phyloP scores from a whole-genome alignment of 768 basidiomycete species.

The Holtermanniella nyarrowii region DNA sequence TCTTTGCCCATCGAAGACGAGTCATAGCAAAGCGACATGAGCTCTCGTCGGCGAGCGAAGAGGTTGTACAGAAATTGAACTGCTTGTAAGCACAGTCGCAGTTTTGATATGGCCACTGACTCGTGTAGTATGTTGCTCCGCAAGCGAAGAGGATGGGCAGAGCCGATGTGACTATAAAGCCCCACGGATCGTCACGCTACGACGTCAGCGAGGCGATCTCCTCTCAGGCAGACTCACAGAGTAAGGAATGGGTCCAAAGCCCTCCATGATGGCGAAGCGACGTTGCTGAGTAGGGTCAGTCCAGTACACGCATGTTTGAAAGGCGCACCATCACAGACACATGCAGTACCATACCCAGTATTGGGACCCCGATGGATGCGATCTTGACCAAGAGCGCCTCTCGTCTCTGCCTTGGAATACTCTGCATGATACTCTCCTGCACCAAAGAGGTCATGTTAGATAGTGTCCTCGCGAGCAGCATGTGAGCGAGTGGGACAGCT shows the following conservation, averaged over 20 bases:
- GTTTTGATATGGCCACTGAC: background rate
- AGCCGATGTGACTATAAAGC: background rate
- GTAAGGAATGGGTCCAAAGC: conserved; percentile 27
- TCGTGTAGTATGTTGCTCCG: background rate
- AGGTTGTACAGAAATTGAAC: background rate
- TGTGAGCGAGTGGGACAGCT: conserved; percentile 32
- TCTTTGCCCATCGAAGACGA: background rate
- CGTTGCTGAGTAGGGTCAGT: conserved; percentile 1
- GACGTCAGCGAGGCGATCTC: too few relatives aligned
- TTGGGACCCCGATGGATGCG: background rate
- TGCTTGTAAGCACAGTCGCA: background rate
- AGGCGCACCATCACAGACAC: background rate
- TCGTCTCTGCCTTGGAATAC: too few relatives aligned
- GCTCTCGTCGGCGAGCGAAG: background rate
- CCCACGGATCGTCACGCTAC: background rate
- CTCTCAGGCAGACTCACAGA: conserved; percentile 33
- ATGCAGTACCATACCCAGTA: background rate
- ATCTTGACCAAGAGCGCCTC: too few relatives aligned
- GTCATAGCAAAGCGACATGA: background rate
- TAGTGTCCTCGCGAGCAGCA: conserved; percentile 35
- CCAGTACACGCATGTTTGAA: background rate
- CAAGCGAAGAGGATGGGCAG: background rate
- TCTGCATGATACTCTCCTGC: background rate
- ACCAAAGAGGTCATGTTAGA: conserved; percentile 5
- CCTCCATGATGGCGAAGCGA: conserved; percentile 32